Percentiles rank a stretch among this genome's conserved stretches.
These are phyloP conservation scores for Gleditsia sinensis DNA, from an alignment of 306 rosid genomes.

Conservation along the genomic window DNA sequence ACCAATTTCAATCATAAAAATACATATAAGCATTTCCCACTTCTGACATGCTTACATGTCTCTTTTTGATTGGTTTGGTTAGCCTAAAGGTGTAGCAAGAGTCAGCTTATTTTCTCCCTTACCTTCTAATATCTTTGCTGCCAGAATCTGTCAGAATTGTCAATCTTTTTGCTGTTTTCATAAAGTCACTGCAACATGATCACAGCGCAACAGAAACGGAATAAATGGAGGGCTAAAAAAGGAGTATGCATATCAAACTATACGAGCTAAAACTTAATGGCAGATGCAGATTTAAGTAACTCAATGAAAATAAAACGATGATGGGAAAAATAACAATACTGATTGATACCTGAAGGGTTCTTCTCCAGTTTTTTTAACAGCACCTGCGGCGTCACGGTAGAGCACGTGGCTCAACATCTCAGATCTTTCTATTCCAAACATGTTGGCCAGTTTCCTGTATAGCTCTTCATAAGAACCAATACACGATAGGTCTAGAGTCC, in stretches of 20 bases:
- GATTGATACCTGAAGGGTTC: slow-evolving; percentile 79
- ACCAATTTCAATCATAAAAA: too few species aligned
- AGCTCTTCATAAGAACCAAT: slow-evolving; percentile 83
- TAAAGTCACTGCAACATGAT: slow-evolving; percentile 69
- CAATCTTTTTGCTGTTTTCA: slow-evolving; percentile 77
- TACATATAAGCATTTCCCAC: too few species aligned
- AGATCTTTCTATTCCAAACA: slow-evolving; percentile 78
- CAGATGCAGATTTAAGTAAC: background rate
- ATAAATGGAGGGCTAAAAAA: background rate
- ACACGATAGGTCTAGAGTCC: slow-evolving; percentile 70
- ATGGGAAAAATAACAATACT: background rate
- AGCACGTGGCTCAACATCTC: slow-evolving; percentile 65
- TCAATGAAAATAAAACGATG: background rate
- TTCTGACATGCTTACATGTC: too few species aligned
- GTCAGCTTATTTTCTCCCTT: slow-evolving; percentile 16
- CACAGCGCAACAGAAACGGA: slow-evolving; percentile 2
- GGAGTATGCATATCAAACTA: background rate
- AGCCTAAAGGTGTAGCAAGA: slow-evolving; percentile 4
- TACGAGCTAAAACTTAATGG: background rate
- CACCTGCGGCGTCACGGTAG: slow-evolving; percentile 71
- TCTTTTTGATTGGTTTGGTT: too few species aligned
- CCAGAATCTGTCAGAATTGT: slow-evolving; percentile 63
- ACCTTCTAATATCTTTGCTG: slow-evolving; percentile 61
- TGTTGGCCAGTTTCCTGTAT: slow-evolving; percentile 62
- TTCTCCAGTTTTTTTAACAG: slow-evolving; percentile 74